Evolutionary conservation across 768 basidiomycete genomes (phyloP).

Genomic region (Exidia glandulosa): DNA sequence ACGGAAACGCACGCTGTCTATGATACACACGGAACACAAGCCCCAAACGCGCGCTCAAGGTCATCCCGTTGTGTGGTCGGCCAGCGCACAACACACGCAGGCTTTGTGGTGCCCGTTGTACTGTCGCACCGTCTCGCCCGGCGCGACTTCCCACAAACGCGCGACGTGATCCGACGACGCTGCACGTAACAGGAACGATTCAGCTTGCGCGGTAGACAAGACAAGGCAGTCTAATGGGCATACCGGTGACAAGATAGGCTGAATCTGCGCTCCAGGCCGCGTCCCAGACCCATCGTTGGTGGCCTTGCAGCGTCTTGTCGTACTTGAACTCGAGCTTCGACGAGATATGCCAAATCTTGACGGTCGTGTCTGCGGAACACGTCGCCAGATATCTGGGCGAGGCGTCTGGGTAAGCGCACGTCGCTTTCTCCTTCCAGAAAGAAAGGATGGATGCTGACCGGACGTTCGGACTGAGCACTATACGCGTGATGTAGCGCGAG

Average conservation of each 20-base stretch:
- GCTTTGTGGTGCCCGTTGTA: constrained; percentile 95
- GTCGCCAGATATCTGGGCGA: constrained; percentile 80
- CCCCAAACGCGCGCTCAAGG: too few relatives aligned
- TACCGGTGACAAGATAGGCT: constrained; percentile 94
- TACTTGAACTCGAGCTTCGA: constrained; percentile 78
- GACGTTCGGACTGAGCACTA: constrained; percentile 87
- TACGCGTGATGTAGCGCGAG: constrained; percentile 84
- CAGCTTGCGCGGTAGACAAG: background rate
- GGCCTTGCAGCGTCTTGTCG: constrained; percentile 81
- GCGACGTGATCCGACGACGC: constrained; percentile 98
- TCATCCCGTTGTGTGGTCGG: constrained; percentile 17
- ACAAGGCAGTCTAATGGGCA: constrained; percentile 10
- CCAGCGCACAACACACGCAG: constrained; percentile 37
- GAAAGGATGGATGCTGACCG: constrained; percentile 41
- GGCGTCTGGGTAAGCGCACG: background rate
- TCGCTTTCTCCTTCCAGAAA: background rate
- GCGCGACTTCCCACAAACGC: constrained; percentile 93
- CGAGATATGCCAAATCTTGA: constrained; percentile 94
- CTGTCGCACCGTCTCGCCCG: constrained; percentile 93
- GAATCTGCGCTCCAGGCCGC: constrained; percentile 99
- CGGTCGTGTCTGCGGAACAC: constrained; percentile 94
- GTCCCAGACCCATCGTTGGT: constrained; percentile 99
- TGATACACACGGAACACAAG: background rate
- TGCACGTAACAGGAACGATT: constrained; percentile 21
- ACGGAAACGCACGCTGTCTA: background rate